These are phyloP conservation scores for Dorcoceras hygrometricum DNA, from an alignment of 257 asterid genomes.

Conservation along the genomic window DNA sequence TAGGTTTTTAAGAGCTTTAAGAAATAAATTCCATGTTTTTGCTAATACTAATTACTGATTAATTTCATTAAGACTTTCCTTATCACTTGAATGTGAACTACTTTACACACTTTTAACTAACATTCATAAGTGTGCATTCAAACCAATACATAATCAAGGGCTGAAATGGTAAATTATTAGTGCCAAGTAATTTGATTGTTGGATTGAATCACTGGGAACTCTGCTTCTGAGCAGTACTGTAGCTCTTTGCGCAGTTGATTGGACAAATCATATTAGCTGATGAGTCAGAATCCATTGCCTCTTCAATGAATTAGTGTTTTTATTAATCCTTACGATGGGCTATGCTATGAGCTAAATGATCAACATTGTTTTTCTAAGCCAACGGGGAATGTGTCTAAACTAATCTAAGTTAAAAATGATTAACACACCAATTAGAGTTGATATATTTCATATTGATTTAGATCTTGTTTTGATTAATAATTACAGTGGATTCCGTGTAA, in stretches of 20 bases:
- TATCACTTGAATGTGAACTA: too few relatives aligned
- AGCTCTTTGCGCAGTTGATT: slow-evolving; percentile 31
- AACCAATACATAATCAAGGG: background rate
- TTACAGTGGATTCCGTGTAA: too few relatives aligned
- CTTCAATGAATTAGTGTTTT: background rate
- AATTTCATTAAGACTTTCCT: background rate
- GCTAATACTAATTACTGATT: background rate
- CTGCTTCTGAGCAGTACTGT: slow-evolving; percentile 34
- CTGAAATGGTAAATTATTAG: background rate
- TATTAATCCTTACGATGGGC: background rate
- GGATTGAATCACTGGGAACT: slow-evolving; percentile 28
- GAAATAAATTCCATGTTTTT: background rate
- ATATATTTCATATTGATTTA: too few relatives aligned
- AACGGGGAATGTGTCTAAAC: too few relatives aligned
- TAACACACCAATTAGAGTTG: too few relatives aligned
- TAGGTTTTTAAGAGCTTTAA: background rate
- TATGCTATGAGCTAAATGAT: background rate
- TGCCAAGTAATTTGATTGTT: slow-evolving; percentile 19
- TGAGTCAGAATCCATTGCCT: slow-evolving; percentile 17
- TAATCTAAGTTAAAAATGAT: too few relatives aligned
- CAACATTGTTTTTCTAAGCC: too few relatives aligned
- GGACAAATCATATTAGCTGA: slow-evolving; percentile 30
- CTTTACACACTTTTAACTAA: too few relatives aligned
- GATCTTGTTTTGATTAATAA: too few relatives aligned
- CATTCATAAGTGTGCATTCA: background rate